These are phyloP conservation scores for Drechslera avenae DNA, from an alignment of 2,329 filamentous ascomycete species.

Conservation along the genomic window DNA sequence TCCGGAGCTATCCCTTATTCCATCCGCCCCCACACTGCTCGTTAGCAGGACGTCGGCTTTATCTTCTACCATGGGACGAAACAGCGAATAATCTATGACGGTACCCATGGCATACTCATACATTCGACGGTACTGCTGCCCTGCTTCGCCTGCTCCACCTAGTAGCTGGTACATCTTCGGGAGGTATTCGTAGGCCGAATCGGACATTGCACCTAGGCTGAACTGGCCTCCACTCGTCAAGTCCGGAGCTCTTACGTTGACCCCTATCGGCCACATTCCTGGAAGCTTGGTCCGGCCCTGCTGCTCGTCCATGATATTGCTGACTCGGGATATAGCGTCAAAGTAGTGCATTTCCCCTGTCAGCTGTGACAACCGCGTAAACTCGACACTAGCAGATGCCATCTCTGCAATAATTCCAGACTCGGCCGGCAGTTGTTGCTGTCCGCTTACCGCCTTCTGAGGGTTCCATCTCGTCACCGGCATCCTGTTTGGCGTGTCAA, in stretches of 20 bases:
- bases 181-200: slow-evolving; percentile 49
- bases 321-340: slow-evolving; percentile 52
- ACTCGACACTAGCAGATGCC: slow-evolving; percentile 54
- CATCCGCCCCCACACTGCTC: slow-evolving; percentile 42
- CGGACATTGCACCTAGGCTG: slow-evolving; percentile 43
- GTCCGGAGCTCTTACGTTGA: slow-evolving; percentile 48
- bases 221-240: slow-evolving; percentile 48
- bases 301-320: slow-evolving; percentile 47
- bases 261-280: slow-evolving; percentile 55
- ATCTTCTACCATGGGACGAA: slow-evolving; percentile 56
- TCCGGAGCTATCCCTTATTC: slow-evolving; percentile 52
- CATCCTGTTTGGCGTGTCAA: slow-evolving; percentile 94
- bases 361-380: slow-evolving; percentile 52
- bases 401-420: slow-evolving; percentile 52
- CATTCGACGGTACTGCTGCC: slow-evolving; percentile 57
- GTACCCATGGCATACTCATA: slow-evolving; percentile 59
- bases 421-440: slow-evolving; percentile 46
- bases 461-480: slow-evolving; percentile 60
- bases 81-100: slow-evolving; percentile 54
- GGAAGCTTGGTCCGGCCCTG: slow-evolving; percentile 51
- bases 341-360: slow-evolving; percentile 54
- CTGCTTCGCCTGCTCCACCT: slow-evolving; percentile 51
- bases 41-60: slow-evolving; percentile 54
- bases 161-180: slow-evolving; percentile 55
- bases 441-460: slow-evolving; percentile 41